Percentiles rank a stretch among this genome's conserved stretches.
These are phyloP conservation scores for Leptosphaerulina australis DNA, from an alignment of 2,329 filamentous ascomycete species.

Conservation along the genomic window DNA sequence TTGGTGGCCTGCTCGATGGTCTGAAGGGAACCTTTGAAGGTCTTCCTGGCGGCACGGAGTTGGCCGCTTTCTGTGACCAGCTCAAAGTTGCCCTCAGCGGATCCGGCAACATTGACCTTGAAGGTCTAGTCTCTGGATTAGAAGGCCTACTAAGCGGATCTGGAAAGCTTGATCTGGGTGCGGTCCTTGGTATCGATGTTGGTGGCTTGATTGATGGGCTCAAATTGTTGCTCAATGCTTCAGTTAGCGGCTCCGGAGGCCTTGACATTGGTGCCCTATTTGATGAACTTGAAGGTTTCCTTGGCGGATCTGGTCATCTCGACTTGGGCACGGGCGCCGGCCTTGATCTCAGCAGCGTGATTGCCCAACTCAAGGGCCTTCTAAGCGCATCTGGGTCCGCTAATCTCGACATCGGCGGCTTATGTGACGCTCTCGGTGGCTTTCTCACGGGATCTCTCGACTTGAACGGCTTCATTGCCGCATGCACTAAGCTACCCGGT, in stretches of 20 bases:
- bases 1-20: slow-evolving; percentile 10
- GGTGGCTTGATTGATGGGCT: slow-evolving; percentile 5
- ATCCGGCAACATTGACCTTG: slow-evolving; percentile 9
- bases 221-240: slow-evolving; percentile 4
- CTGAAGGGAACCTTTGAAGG: slow-evolving; percentile 6
- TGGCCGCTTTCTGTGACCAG: slow-evolving; percentile 10
- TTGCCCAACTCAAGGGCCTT: slow-evolving; percentile 6
- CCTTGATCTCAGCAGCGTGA: slow-evolving; percentile 3
- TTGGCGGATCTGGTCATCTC: slow-evolving; percentile 9
- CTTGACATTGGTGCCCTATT: slow-evolving; percentile 8
- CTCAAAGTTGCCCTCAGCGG: slow-evolving; percentile 7
- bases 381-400: slow-evolving; percentile 4
- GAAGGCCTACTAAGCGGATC: slow-evolving; percentile 7
- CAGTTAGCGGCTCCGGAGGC: slow-evolving; percentile 6
- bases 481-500: slow-evolving; percentile 3
- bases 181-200: slow-evolving; percentile 14
- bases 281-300: slow-evolving; percentile 9
- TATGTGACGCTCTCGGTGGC: slow-evolving; percentile 2
- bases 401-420: slow-evolving; percentile 2
- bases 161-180: slow-evolving; percentile 10
- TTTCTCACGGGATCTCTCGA: slow-evolving; percentile 5
- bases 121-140: slow-evolving; percentile 1
- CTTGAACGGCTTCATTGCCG: slow-evolving; percentile 10
- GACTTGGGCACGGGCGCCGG: slow-evolving; percentile 4
- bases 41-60: slow-evolving; percentile 8